Percentiles rank a stretch among this genome's conserved stretches.
phyloP scores from a whole-genome alignment of 352 stramenopile genomes.

The Pythium coloratum region DNA sequence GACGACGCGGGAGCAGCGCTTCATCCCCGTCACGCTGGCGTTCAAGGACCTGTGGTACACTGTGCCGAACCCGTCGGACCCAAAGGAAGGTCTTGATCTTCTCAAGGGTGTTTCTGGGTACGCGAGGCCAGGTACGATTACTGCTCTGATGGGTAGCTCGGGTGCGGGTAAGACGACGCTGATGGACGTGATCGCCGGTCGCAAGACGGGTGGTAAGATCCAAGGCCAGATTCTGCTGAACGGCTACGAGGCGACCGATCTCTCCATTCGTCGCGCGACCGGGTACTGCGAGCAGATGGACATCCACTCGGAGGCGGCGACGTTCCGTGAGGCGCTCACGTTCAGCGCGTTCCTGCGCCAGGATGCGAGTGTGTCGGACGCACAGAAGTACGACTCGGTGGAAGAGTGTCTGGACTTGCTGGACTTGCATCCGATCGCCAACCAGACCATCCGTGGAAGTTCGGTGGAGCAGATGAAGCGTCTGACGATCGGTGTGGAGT shows the following conservation, averaged over 20 bases:
- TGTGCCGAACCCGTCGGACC: conserved; percentile 25
- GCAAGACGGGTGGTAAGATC: conserved; percentile 89
- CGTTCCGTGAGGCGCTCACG: conserved; percentile 90
- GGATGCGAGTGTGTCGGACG: conserved; percentile 24
- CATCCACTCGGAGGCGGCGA: conserved; percentile 87
- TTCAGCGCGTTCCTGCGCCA: conserved; percentile 91
- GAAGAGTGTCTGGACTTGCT: conserved; percentile 45
- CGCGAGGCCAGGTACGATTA: conserved; percentile 48
- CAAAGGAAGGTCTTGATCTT: conserved; percentile 40
- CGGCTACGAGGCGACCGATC: conserved; percentile 66
- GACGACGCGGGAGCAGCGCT: conserved; percentile 14
- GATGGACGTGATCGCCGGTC: conserved; percentile 91
- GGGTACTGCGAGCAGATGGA: conserved; percentile 82
- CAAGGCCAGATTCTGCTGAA: conserved; percentile 87
- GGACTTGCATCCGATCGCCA: conserved; percentile 33
- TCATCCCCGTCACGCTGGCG: conserved; percentile 35
- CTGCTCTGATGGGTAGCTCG: conserved; percentile 62
- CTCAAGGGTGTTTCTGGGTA: conserved; percentile 55
- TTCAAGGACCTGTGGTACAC: conserved; percentile 49
- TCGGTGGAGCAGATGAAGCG: conserved; percentile 56
- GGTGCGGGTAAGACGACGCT: conserved; percentile 92
- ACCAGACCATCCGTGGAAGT: conserved; percentile 39
- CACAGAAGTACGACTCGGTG: conserved; percentile 38
- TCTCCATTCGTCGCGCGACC: conserved; percentile 40
- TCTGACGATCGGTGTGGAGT: conserved; percentile 53